phyloP scores from a whole-genome alignment of 2,329 filamentous ascomycete genomes.

The Fusarium subglutinans region DNA sequence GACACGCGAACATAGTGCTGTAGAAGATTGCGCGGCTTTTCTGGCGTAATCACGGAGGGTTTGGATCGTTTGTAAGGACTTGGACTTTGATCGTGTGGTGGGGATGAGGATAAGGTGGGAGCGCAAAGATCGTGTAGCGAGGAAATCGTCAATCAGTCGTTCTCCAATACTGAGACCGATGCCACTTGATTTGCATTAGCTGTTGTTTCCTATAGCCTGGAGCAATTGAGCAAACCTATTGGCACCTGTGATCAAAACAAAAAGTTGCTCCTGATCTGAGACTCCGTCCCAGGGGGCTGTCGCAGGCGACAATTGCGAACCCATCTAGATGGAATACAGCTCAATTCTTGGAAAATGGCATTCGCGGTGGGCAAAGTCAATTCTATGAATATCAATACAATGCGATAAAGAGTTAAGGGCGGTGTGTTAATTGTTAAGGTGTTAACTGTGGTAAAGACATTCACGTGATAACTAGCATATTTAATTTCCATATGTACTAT shows the following conservation, averaged over 20 bases:
- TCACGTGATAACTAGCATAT: conserved; percentile 25
- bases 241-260: conserved; percentile 82
- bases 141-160: conserved; percentile 90
- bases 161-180: conserved; percentile 86
- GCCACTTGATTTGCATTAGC: conserved; percentile 66
- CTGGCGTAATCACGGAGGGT: conserved; percentile 69
- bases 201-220: neutral
- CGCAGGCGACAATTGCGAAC: conserved; percentile 34
- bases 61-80: conserved; percentile 76
- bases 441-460: neutral
- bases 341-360: neutral
- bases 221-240: conserved; percentile 71
- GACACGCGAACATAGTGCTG: conserved; percentile 49
- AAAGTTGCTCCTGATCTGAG: conserved; percentile 57
- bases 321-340: conserved; percentile 12
- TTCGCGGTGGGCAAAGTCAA: neutral
- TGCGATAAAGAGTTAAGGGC: neutral
- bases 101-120: conserved; percentile 82
- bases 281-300: conserved; percentile 50
- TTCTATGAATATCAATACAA: neutral
- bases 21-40: conserved; percentile 52
- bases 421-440: conserved; percentile 14
- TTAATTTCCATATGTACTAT: conserved; percentile 14
- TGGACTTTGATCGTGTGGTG: conserved; percentile 80
- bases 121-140: conserved; percentile 70